Percentiles rank a stretch among this genome's conserved stretches.
Conservation (phyloP, 495 filamentous ascomycete genomes). For the Aspergillus ostianus region DNA sequence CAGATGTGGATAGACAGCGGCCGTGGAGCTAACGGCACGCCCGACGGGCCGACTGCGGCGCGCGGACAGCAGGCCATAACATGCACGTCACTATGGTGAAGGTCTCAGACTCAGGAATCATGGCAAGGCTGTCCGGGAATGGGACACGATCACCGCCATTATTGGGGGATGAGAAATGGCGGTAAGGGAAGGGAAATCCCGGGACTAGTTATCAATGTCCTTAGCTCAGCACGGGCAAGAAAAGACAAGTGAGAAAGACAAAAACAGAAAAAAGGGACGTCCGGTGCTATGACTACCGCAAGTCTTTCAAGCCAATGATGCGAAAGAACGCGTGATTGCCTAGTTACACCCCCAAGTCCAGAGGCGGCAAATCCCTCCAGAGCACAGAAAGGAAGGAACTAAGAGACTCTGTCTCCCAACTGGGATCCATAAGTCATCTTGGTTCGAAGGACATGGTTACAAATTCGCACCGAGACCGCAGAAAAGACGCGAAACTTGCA, state of each 20-base stretch:
- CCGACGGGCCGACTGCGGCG: constrained; percentile 27
- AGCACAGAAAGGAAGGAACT: neutral
- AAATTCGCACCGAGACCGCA: neutral
- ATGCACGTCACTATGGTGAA: constrained; percentile 25
- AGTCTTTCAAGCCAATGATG: neutral
- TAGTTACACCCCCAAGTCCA: no score
- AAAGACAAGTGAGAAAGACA: constrained; percentile 8
- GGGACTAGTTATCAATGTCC: constrained; percentile 16
- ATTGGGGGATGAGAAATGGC: constrained; percentile 24
- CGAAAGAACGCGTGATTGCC: neutral
- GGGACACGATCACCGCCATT: constrained; percentile 18
- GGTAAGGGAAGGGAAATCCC: constrained; percentile 19
- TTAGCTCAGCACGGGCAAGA: constrained; percentile 14
- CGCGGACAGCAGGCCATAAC: constrained; percentile 25
- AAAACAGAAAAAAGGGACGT: constrained; percentile 1
- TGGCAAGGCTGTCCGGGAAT: constrained; percentile 12
- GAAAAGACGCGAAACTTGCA: neutral
- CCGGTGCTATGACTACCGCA: neutral
- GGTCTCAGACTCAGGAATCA: constrained; percentile 8
- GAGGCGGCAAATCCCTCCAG: no score
- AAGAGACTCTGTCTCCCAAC: neutral
- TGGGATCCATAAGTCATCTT: neutral
- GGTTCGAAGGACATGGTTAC: neutral
- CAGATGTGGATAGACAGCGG: constrained; percentile 20
- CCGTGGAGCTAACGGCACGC: constrained; percentile 23